Evolutionary conservation across 352 stramenopile species (phyloP).

Genomic region (Phytophthora ramorum): DNA sequence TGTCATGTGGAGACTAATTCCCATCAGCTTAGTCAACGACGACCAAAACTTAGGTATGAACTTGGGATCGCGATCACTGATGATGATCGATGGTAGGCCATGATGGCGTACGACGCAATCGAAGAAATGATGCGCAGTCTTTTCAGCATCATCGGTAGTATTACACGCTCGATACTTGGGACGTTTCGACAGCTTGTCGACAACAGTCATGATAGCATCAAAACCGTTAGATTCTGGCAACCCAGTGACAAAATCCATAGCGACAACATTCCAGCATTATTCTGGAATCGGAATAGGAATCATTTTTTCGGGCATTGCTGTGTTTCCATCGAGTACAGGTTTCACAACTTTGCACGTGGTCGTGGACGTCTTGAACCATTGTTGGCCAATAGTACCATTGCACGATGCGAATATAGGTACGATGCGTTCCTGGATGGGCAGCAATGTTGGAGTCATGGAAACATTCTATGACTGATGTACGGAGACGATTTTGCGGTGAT

Average conservation of each 20-base stretch:
- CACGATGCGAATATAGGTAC: too few relatives aligned
- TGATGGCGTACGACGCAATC: constrained; percentile 21
- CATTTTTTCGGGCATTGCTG: constrained; percentile 32
- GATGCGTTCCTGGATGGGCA: too few relatives aligned
- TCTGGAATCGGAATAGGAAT: constrained; percentile 31
- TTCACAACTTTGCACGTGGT: constrained; percentile 19
- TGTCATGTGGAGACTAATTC: constrained; percentile 24
- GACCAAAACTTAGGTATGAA: constrained; percentile 28
- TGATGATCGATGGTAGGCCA: constrained; percentile 17
- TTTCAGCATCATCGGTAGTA: constrained; percentile 6
- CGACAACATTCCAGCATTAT: constrained; percentile 26
- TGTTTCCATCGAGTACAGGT: constrained; percentile 34
- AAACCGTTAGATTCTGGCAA: background rate
- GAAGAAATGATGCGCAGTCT: constrained; percentile 19
- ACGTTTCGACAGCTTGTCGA: background rate
- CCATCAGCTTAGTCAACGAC: constrained; percentile 24
- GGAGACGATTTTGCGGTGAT: too few relatives aligned
- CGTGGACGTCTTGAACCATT: too few relatives aligned
- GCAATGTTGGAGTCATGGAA: too few relatives aligned
- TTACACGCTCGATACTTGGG: background rate
- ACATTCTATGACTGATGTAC: too few relatives aligned
- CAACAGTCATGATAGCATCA: background rate
- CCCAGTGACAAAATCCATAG: constrained; percentile 28
- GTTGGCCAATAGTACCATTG: too few relatives aligned
- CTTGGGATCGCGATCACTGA: constrained; percentile 31